A percentile compares a stretch with the other conserved stretches of the same genome.
These are phyloP conservation scores for Jasminum sambac DNA, from an alignment of 257 asterid species.

Conservation along the genomic window DNA sequence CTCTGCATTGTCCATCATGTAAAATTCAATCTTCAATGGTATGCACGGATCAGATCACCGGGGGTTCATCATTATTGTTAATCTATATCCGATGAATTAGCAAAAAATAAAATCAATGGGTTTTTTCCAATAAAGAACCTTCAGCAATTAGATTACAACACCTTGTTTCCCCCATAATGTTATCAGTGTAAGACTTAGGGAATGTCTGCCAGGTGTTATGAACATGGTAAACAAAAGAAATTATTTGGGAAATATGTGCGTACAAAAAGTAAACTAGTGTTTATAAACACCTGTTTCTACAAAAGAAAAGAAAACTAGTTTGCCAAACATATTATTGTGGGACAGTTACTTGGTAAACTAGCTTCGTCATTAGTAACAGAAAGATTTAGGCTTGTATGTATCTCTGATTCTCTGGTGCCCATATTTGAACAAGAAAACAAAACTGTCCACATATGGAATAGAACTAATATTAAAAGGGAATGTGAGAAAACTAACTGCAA, in stretches of 20 bases:
- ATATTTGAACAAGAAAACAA: neutral
- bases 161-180: neutral
- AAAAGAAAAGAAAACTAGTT: no score
- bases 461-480: neutral
- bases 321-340: no score
- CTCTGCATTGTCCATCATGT: neutral
- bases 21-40: neutral
- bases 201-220: no score
- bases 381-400: neutral
- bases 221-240: no score
- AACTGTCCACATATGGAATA: neutral
- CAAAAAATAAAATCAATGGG: neutral
- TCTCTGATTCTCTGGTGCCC: neutral
- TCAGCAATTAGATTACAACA: slow-evolving; percentile 11
- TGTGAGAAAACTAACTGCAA: neutral
- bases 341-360: neutral
- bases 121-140: slow-evolving; percentile 6
- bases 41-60: neutral
- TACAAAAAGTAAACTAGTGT: no score
- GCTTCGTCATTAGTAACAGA: neutral
- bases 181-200: slow-evolving; percentile 2
- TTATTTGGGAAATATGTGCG: no score
- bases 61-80: neutral
- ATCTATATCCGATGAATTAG: neutral
- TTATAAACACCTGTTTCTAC: no score